These are phyloP conservation scores for Hapsidospora chrysogenum DNA, from an alignment of 495 filamentous ascomycete genomes.

Conservation along the genomic window DNA sequence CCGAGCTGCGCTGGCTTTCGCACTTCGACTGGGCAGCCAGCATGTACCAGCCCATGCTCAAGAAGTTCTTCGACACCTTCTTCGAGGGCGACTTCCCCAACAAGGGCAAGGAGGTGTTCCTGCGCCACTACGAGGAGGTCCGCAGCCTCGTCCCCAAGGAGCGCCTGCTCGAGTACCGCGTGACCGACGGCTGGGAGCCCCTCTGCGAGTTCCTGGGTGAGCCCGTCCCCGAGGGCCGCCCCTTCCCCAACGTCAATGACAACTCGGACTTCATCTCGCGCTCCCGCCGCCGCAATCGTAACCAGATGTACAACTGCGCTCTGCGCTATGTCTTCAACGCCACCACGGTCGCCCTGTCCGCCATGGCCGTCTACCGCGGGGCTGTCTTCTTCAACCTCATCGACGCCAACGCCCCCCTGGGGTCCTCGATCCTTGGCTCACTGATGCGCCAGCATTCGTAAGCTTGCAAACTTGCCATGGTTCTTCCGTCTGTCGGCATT, in stretches of 20 bases:
- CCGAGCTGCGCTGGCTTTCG: slow-evolving; percentile 6
- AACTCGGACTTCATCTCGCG: slow-evolving; percentile 38
- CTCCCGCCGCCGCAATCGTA: slow-evolving; percentile 39
- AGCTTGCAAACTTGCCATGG: too few species aligned
- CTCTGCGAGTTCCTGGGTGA: slow-evolving; percentile 51
- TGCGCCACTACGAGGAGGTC: slow-evolving; percentile 12
- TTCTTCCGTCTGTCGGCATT: too few species aligned
- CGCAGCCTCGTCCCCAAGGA: slow-evolving; percentile 8
- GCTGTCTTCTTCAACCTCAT: not conserved
- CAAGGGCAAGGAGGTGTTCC: slow-evolving; percentile 14
- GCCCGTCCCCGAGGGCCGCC: slow-evolving; percentile 30
- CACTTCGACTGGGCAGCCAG: slow-evolving; percentile 12
- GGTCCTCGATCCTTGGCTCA: too few species aligned
- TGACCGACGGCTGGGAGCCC: slow-evolving; percentile 49
- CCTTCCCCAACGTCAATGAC: slow-evolving; percentile 30
- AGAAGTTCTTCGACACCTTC: slow-evolving; percentile 9
- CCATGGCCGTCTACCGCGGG: not conserved
- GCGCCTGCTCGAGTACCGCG: slow-evolving; percentile 42
- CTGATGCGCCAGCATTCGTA: too few species aligned
- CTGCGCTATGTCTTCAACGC: slow-evolving; percentile 2
- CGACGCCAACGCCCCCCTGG: not conserved
- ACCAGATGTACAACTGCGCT: slow-evolving; percentile 44
- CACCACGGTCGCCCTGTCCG: not conserved
- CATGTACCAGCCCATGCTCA: slow-evolving; percentile 9
- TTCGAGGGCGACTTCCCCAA: slow-evolving; percentile 14